phyloP scores from a whole-genome alignment of 2,329 filamentous ascomycete genomes.

The Trichophyton schoenleinii region DNA sequence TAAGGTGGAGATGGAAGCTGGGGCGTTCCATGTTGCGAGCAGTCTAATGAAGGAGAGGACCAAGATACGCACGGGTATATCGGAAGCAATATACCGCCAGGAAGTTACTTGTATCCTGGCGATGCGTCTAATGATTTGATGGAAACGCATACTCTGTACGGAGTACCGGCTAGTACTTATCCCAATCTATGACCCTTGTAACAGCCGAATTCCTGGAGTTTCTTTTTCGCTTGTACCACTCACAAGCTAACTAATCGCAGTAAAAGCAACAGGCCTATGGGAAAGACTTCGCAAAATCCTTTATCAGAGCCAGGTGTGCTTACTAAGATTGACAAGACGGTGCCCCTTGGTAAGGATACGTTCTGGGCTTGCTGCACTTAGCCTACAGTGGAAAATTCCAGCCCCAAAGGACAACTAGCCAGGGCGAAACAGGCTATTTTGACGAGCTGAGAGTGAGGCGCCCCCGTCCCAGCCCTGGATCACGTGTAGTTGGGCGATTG shows the following conservation, averaged over 20 bases:
- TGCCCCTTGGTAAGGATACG: neutral
- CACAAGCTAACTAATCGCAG: neutral
- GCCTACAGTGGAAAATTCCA: neutral
- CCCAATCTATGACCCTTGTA: too few relatives aligned
- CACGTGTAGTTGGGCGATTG: neutral
- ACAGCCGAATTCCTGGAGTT: neutral
- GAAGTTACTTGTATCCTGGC: too few relatives aligned
- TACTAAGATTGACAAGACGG: neutral
- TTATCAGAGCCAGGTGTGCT: neutral
- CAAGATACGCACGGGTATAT: too few relatives aligned
- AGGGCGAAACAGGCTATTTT: neutral
- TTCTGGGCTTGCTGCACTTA: neutral
- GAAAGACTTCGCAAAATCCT: neutral
- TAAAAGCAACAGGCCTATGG: neutral
- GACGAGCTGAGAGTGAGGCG: neutral
- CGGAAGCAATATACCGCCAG: too few relatives aligned
- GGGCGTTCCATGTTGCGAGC: too few relatives aligned
- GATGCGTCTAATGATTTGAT: too few relatives aligned
- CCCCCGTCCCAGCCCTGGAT: neutral
- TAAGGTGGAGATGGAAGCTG: too few relatives aligned
- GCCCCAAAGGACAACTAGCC: neutral
- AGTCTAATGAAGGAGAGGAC: too few relatives aligned
- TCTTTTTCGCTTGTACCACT: neutral
- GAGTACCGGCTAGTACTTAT: too few relatives aligned
- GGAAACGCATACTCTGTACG: too few relatives aligned